These are phyloP conservation scores for Penicillium sp. DNA, from an alignment of 2,329 filamentous ascomycete species.

Conservation along the genomic window DNA sequence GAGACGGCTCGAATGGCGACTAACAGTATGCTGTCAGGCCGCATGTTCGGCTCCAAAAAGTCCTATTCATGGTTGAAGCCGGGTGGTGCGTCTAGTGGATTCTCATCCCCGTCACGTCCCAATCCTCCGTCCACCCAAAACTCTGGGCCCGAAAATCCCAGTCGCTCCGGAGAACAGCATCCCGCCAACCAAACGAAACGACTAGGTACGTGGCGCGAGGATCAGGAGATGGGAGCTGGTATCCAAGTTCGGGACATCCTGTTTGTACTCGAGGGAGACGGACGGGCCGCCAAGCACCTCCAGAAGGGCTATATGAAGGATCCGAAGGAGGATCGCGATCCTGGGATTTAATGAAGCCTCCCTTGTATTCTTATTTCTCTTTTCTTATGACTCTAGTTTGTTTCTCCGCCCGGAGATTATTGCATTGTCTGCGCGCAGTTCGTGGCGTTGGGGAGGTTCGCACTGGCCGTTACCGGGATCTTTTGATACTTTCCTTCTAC, in stretches of 20 bases:
- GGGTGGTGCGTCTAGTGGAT: conserved; percentile 34
- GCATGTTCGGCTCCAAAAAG: conserved; percentile 45
- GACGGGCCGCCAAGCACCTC: conserved; percentile 46
- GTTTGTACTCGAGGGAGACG: conserved; percentile 72
- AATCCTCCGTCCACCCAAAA: conserved; percentile 27
- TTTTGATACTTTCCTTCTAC: conserved; percentile 5
- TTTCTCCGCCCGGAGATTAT: conserved; percentile 11
- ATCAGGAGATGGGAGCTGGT: conserved; percentile 67
- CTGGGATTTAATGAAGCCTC: conserved; percentile 22
- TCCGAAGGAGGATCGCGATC: conserved; percentile 40
- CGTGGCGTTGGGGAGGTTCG: conserved; percentile 15
- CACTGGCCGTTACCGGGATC: conserved; percentile 4
- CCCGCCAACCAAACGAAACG: conserved; percentile 49
- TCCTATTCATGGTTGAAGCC: conserved; percentile 48
- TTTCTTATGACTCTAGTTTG: conserved; percentile 14
- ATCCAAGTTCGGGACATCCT: conserved; percentile 84
- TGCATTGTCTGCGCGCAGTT: conserved; percentile 20
- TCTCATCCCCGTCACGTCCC: conserved; percentile 36
- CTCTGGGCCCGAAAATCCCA: conserved; percentile 29
- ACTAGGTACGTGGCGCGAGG: conserved; percentile 72
- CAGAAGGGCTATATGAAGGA: conserved; percentile 44
- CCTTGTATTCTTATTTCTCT: conserved; percentile 20
- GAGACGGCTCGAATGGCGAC: conserved; percentile 74
- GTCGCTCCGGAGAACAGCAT: conserved; percentile 25
- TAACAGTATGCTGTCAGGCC: conserved; percentile 54